Base-by-base conservation (phyloP, 2,329 filamentous ascomycete species). In the Rhinocladiella similis region DNA sequence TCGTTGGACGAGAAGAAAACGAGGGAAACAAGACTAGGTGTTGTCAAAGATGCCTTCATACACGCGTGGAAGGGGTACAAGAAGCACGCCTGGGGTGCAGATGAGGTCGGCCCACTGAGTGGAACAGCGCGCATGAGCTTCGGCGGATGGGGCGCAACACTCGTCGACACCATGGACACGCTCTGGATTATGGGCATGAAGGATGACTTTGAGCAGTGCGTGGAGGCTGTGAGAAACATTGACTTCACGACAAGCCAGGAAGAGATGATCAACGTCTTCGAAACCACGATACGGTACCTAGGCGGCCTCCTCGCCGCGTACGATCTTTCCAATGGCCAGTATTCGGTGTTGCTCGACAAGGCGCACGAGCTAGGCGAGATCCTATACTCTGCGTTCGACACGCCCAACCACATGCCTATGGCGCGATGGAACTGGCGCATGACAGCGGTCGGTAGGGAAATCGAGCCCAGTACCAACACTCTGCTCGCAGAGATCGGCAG, bases 211-310 rank as follows among this genome's bases (percentile, higher is more conserved):
- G 77, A 83, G 29, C 77, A 82, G 62, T 86, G 86, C 1, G 82
- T 86, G 2, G 73, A 77, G 50, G 83, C 82, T 1, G 80, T 84
- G 5, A 76, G 74, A 42, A 75, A 75, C 9, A 75, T 86, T 60
- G 80, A 86, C 68, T 86, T 84, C 71, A 75, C 77, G 1, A 68
- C 65, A 2, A 70, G 68, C 1, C 69, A 72, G 3, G 59, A 56
- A n/a, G 50, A 57, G 20, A 72, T 77, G 9, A 84, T 96, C 47
- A 93, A 88, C 36, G 73, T 96, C 6, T 96, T 96, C 66, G 91
- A 96, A 73, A 95, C 90, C 0, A 96, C 90, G 0, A 96, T 96
- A 67, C 86, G 91, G 25, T 96, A 96, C 66, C 75, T 96, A 1
- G 91, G 84, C 9, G 91, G 91, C 14, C 79, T 96, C 65, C 69